phyloP scores from a whole-genome alignment of 371 early-diverging fungal species.

The Entomophthora muscae region DNA sequence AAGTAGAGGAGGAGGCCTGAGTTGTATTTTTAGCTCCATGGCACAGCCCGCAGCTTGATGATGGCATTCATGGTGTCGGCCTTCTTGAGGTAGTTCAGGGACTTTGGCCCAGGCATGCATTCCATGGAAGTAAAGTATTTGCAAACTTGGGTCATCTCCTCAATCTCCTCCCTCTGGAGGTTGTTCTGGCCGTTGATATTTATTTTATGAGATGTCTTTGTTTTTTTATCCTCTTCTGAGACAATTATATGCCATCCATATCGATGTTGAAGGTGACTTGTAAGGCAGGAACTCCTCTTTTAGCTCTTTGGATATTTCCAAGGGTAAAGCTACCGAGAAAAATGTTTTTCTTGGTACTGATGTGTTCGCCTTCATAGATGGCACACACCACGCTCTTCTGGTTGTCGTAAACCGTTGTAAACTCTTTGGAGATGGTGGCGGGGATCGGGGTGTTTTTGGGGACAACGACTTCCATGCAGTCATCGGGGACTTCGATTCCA shows the following conservation, averaged over 20 bases:
- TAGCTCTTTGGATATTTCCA: constrained; percentile 86
- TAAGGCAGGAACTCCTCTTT: constrained; percentile 94
- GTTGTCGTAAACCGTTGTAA: constrained; percentile 96
- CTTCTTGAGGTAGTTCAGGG: too few relatives aligned
- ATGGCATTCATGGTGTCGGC: too few relatives aligned
- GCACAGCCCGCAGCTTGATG: too few relatives aligned
- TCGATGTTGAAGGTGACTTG: constrained; percentile 97
- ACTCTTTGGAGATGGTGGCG: constrained; percentile 91
- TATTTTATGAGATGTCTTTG: too few relatives aligned
- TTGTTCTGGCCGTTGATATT: too few relatives aligned
- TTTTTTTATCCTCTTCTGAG: too few relatives aligned
- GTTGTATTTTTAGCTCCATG: too few relatives aligned
- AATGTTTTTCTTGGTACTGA: constrained; percentile 92
- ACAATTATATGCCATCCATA: constrained; percentile 97
- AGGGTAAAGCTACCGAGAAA: constrained; percentile 92
- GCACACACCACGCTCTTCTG: constrained; percentile 94
- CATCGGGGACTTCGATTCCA: constrained; percentile 95
- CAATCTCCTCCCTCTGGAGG: too few relatives aligned
- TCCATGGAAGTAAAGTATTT: too few relatives aligned
- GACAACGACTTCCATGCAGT: constrained; percentile 92
- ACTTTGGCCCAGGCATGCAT: too few relatives aligned
- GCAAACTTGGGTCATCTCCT: too few relatives aligned
- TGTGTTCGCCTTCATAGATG: constrained; percentile 96
- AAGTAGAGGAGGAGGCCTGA: too few relatives aligned
- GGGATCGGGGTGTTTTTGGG: constrained; percentile 94